Conservation (phyloP, 495 filamentous ascomycete species). For the Penicillium bialowiezense region DNA sequence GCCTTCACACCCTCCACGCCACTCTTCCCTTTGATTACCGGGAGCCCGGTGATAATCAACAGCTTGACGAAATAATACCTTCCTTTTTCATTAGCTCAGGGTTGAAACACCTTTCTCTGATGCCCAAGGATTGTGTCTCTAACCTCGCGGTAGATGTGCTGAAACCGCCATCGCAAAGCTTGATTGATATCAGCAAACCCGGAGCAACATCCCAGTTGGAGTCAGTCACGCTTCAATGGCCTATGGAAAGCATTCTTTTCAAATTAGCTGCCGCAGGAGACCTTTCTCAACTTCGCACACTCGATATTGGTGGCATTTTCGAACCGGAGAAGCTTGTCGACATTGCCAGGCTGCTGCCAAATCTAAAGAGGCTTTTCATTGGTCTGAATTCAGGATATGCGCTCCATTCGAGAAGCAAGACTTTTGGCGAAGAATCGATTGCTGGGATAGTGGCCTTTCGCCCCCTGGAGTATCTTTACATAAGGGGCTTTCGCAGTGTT, state of each 20-base stretch:
- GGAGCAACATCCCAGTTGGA: background rate
- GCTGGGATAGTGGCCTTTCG: slow-evolving; percentile 5
- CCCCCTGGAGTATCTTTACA: slow-evolving; percentile 6
- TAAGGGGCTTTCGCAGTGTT: background rate
- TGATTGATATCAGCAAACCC: background rate
- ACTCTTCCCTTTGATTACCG: too few species aligned
- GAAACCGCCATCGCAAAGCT: background rate
- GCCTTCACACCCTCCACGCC: too few species aligned
- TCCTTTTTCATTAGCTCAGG: too few species aligned
- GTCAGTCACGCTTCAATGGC: slow-evolving; percentile 2
- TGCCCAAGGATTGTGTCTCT: too few species aligned
- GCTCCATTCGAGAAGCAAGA: too few species aligned
- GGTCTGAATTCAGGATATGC: background rate
- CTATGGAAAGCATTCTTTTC: background rate
- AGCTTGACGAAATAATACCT: too few species aligned
- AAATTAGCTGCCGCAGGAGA: background rate
- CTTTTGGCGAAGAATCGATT: slow-evolving; percentile 3
- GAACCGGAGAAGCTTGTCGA: background rate
- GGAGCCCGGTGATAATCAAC: too few species aligned
- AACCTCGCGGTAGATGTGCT: too few species aligned
- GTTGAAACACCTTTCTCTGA: too few species aligned
- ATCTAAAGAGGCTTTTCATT: slow-evolving; percentile 14
- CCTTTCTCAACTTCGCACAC: slow-evolving; percentile 4
- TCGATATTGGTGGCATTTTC: background rate
- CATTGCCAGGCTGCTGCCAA: background rate